Evolutionary conservation across 1,284 basidiomycete species (phyloP).

Genomic region (Golubevia sp.): DNA sequence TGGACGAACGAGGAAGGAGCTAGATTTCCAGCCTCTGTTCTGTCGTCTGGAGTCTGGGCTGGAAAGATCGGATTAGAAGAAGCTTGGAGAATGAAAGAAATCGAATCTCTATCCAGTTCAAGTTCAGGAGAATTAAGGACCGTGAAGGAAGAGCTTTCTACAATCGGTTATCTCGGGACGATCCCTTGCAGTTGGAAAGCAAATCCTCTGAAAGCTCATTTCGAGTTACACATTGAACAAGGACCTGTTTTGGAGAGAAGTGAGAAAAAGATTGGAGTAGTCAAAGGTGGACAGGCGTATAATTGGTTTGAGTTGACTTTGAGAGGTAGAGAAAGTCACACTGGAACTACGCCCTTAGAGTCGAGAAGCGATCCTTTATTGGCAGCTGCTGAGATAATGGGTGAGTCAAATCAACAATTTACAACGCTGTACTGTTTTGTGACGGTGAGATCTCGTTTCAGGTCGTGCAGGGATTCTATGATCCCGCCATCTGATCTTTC

Average conservation of each 20-base stretch:
- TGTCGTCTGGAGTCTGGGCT: conserved; percentile 51
- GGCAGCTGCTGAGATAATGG: conserved; percentile 6
- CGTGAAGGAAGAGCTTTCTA: conserved; percentile 23
- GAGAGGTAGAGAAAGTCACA: conserved; percentile 34
- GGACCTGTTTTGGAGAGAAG: conserved; percentile 32
- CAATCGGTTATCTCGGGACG: conserved; percentile 29
- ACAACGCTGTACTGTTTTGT: no score
- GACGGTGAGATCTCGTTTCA: no score
- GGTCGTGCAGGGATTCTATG: no score
- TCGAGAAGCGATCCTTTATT: conserved; percentile 24
- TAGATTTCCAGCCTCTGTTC: conserved; percentile 40
- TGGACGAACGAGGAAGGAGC: conserved; percentile 55
- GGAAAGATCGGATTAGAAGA: conserved; percentile 5
- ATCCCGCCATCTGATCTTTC: no score
- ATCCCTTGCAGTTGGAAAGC: conserved; percentile 13
- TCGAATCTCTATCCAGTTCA: no score
- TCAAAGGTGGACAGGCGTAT: conserved; percentile 39
- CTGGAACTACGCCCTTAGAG: conserved; percentile 41
- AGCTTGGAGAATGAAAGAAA: no score
- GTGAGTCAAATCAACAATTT: conserved; percentile 1
- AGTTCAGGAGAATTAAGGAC: conserved; percentile 14
- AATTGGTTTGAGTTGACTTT: conserved; percentile 37
- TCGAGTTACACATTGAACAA: conserved; percentile 56
- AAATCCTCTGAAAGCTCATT: conserved; percentile 41
- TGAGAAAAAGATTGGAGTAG: conserved; percentile 6